Percentiles rank a stretch among this genome's conserved stretches.
phyloP scores from a whole-genome alignment of 2,329 filamentous ascomycete species.

The Tolypocladium tropicale region DNA sequence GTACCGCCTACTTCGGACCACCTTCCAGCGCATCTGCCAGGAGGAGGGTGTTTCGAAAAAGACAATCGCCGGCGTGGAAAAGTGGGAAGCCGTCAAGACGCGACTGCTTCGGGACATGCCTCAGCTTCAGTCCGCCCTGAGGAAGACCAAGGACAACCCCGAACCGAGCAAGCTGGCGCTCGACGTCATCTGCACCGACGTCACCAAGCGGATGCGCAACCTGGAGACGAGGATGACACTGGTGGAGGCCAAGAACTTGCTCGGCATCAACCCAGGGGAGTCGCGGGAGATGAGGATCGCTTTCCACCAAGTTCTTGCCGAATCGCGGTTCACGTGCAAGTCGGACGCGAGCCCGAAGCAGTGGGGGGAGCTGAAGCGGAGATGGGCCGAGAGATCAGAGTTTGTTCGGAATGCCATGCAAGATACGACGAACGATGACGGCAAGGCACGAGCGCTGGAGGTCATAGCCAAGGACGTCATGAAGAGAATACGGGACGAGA shows the following conservation, averaged over 20 bases:
- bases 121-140: constrained; percentile 54
- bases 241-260: constrained; percentile 58
- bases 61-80: constrained; percentile 60
- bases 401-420: constrained; percentile 45
- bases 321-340: constrained; percentile 61
- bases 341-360: constrained; percentile 60
- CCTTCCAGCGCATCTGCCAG: constrained; percentile 62
- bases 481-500: constrained; percentile 64
- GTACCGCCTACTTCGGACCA: constrained; percentile 55
- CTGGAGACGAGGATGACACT: constrained; percentile 58
- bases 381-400: constrained; percentile 52
- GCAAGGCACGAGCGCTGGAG: constrained; percentile 57
- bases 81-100: constrained; percentile 63
- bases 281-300: constrained; percentile 51
- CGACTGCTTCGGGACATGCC: constrained; percentile 53
- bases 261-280: constrained; percentile 33
- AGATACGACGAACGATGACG: constrained; percentile 30
- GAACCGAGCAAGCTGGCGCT: constrained; percentile 59
- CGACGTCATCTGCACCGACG: constrained; percentile 71
- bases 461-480: constrained; percentile 65
- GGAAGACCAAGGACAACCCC: constrained; percentile 42
- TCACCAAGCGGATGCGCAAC: constrained; percentile 68
- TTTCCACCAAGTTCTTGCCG: constrained; percentile 56
- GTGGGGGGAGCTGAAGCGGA: constrained; percentile 59
- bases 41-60: constrained; percentile 62